phyloP scores from a whole-genome alignment of 106 monocot genomes.

The Apostasia shenzhenica region DNA sequence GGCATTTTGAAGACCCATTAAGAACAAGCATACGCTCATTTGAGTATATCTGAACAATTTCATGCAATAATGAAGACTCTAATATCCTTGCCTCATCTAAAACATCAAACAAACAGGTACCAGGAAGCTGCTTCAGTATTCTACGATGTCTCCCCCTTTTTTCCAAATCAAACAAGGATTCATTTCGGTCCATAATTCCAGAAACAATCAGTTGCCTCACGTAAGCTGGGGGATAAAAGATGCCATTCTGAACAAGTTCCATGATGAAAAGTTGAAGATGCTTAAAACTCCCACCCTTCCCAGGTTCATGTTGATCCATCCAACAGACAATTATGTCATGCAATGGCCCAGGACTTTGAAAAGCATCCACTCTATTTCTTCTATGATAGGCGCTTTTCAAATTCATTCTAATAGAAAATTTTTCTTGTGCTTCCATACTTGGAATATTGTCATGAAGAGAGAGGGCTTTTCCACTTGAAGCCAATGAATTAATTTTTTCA shows the following conservation, averaged over 20 bases:
- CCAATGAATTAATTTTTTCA: conserved; percentile 14
- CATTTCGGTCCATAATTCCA: conserved; percentile 78
- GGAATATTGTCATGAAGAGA: conserved; percentile 36
- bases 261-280: conserved; percentile 62
- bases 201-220: conserved; percentile 88
- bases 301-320: conserved; percentile 86
- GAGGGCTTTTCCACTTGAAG: conserved; percentile 20
- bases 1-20: conserved; percentile 32
- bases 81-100: conserved; percentile 59
- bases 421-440: conserved; percentile 16
- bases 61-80: conserved; percentile 36
- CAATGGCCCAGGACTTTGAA: conserved; percentile 78
- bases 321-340: conserved; percentile 97
- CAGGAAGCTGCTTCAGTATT: conserved; percentile 85
- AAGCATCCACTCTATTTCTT: conserved; percentile 29
- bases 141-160: conserved; percentile 64
- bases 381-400: conserved; percentile 18
- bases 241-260: conserved; percentile 78
- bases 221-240: conserved; percentile 91
- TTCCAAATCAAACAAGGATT: conserved; percentile 34
- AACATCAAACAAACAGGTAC: conserved; percentile 61
- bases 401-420: conserved; percentile 20
- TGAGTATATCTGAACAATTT: conserved; percentile 49
- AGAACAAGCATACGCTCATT: conserved; percentile 81
- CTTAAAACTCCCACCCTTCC: conserved; percentile 61